A percentile compares a stretch with the other conserved stretches of the same genome.
phyloP scores from a whole-genome alignment of 1,284 basidiomycete species.

The Melampsora occidentalis region DNA sequence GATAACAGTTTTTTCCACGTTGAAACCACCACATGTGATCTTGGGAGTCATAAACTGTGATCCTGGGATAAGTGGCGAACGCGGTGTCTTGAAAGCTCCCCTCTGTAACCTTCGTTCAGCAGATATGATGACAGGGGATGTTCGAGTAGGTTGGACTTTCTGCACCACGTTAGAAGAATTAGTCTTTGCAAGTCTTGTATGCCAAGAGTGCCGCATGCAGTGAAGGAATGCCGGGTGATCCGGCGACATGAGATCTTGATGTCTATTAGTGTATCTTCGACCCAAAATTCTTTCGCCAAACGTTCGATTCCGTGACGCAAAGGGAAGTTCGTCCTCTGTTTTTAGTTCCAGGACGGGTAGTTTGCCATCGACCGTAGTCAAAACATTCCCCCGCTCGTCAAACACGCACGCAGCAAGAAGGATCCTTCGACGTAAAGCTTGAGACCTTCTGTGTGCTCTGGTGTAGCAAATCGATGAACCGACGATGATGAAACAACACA shows the following conservation, averaged over 20 bases:
- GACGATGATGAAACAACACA: slow-evolving; percentile 55
- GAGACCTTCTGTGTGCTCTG: neutral
- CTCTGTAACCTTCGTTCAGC: too few species aligned
- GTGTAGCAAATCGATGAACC: slow-evolving; percentile 45
- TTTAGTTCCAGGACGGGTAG: neutral
- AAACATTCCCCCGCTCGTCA: neutral
- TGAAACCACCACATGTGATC: neutral
- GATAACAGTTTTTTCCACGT: neutral
- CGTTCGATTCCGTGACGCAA: neutral
- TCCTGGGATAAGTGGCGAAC: neutral
- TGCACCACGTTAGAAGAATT: neutral
- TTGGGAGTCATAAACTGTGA: neutral
- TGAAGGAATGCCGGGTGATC: neutral
- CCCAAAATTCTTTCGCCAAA: neutral
- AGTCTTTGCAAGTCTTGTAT: neutral
- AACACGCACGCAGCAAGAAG: slow-evolving; percentile 1
- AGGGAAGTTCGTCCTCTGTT: neutral
- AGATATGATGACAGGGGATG: neutral
- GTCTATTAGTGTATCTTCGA: slow-evolving; percentile 2
- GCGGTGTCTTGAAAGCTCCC: neutral
- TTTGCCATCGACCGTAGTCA: neutral
- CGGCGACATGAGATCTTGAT: neutral
- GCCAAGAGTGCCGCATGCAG: neutral
- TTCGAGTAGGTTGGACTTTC: neutral
- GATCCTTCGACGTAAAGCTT: slow-evolving; percentile 1